Evolutionary conservation across 2,329 filamentous ascomycete species (phyloP).

Genomic region (Sporothrix curviconia): DNA sequence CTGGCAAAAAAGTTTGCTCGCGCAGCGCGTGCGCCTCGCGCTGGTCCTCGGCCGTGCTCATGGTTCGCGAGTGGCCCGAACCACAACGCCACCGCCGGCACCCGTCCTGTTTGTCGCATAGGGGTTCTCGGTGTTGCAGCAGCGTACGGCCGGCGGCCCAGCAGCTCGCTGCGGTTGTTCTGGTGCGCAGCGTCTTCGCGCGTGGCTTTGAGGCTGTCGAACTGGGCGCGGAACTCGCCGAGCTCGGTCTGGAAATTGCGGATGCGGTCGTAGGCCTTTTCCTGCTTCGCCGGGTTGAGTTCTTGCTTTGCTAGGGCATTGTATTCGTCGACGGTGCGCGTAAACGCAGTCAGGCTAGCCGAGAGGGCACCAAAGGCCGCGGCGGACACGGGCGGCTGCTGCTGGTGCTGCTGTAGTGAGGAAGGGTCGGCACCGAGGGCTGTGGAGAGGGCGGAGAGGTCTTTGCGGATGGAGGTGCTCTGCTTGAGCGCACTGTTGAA

Average conservation of each 20-base stretch:
- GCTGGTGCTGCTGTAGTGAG: background rate
- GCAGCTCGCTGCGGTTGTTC: conserved; percentile 68
- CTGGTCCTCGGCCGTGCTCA: conserved; percentile 35
- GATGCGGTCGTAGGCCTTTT: conserved; percentile 80
- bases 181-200: conserved; percentile 66
- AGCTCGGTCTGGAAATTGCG: conserved; percentile 81
- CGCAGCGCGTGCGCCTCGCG: conserved; percentile 78
- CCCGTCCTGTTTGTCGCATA: conserved; percentile 57
- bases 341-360: conserved; percentile 64
- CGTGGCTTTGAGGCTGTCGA: conserved; percentile 69
- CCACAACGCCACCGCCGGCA: conserved; percentile 26
- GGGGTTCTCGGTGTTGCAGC: conserved; percentile 77
- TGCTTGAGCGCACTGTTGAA: conserved; percentile 87
- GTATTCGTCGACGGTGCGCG: conserved; percentile 90
- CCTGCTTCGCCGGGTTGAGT: conserved; percentile 81
- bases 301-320: conserved; percentile 78
- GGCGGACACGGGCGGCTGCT: conserved; percentile 44
- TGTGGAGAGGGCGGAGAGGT: conserved; percentile 42
- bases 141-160: conserved; percentile 79
- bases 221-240: conserved; percentile 67
- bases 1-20: conserved; percentile 81
- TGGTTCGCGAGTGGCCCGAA: conserved; percentile 33
- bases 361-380: conserved; percentile 56
- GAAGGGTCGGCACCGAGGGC: conserved; percentile 28
- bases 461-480: conserved; percentile 70